Evolutionary conservation across 805 yeast genomes (phyloP).

Genomic region (Suhomyces pyralidae): DNA sequence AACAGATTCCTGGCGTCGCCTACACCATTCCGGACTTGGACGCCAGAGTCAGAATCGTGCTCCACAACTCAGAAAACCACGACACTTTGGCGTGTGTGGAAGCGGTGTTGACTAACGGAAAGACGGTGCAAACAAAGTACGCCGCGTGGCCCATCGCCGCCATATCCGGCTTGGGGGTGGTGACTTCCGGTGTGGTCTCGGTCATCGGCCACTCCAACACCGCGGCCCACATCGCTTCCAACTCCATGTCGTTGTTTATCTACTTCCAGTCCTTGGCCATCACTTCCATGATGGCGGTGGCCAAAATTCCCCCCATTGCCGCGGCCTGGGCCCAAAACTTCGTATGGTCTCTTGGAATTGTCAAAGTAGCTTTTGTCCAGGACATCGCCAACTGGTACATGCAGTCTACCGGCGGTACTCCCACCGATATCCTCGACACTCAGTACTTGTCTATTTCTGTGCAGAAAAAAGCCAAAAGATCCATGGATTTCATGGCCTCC

Average conservation of each 20-base stretch:
- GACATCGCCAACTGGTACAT: conserved; percentile 88
- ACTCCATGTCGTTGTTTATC: conserved; percentile 85
- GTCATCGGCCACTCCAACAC: conserved; percentile 87
- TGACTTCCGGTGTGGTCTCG: conserved; percentile 84
- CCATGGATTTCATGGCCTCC: conserved; percentile 15
- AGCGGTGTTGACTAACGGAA: conserved; percentile 81
- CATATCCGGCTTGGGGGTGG: conserved; percentile 79
- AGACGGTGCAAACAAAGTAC: conserved; percentile 85
- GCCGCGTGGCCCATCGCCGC: conserved; percentile 84
- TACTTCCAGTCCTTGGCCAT: conserved; percentile 93
- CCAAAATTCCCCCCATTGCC: conserved; percentile 91
- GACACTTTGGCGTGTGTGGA: conserved; percentile 84
- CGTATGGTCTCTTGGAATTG: conserved; percentile 93
- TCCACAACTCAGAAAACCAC: conserved; percentile 40
- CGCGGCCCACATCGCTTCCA: conserved; percentile 96
- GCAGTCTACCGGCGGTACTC: conserved; percentile 88
- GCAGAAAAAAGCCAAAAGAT: conserved; percentile 50
- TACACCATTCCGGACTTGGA: conserved; percentile 92
- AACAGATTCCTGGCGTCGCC: conserved; percentile 75
- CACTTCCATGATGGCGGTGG: conserved; percentile 93
- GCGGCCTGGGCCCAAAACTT: conserved; percentile 98
- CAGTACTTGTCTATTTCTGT: conserved; percentile 76
- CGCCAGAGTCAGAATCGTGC: conserved; percentile 78
- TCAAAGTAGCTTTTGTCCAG: conserved; percentile 74
- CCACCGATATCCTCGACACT: conserved; percentile 71